phyloP scores from a whole-genome alignment of 2,329 filamentous ascomycete genomes.

The Juglanconis juglandina region DNA sequence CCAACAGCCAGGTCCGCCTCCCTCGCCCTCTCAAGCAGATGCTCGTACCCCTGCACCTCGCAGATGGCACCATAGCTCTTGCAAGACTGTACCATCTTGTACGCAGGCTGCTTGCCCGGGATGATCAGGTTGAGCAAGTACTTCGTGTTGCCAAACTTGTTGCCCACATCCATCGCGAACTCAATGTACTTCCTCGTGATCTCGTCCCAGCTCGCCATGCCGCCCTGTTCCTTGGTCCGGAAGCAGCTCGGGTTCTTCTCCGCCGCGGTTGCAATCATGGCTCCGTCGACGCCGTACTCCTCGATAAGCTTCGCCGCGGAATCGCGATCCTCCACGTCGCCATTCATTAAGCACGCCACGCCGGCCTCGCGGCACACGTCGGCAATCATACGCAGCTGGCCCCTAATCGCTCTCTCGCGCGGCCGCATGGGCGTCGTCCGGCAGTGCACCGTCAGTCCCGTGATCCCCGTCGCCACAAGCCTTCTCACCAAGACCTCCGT shows the following conservation, averaged over 20 bases:
- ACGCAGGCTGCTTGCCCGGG: slow-evolving; percentile 69
- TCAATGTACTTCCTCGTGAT: slow-evolving; percentile 74
- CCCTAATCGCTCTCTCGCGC: slow-evolving; percentile 79
- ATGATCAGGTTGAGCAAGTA: slow-evolving; percentile 83
- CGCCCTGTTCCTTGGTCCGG: slow-evolving; percentile 64
- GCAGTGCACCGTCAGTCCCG: slow-evolving; percentile 88
- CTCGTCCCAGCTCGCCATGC: slow-evolving; percentile 69
- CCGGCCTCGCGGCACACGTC: slow-evolving; percentile 77
- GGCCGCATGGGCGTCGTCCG: slow-evolving; percentile 95
- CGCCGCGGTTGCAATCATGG: slow-evolving; percentile 93
- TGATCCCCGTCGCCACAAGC: slow-evolving; percentile 85
- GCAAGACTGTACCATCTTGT: slow-evolving; percentile 57
- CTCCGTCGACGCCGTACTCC: slow-evolving; percentile 85
- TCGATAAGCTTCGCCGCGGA: slow-evolving; percentile 67
- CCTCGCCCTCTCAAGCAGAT: slow-evolving; percentile 61
- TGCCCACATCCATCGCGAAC: slow-evolving; percentile 71
- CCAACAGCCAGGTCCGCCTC: slow-evolving; percentile 63
- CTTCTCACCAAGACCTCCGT: slow-evolving; percentile 75
- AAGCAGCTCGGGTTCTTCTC: slow-evolving; percentile 92
- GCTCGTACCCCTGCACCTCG: slow-evolving; percentile 59
- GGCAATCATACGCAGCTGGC: slow-evolving; percentile 80
- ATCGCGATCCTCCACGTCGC: slow-evolving; percentile 76
- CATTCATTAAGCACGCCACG: slow-evolving; percentile 93
- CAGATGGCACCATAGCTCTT: slow-evolving; percentile 72
- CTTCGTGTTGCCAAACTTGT: slow-evolving; percentile 90